Conservation (phyloP, 768 basidiomycete genomes). For the Sporobolomyces pararoseus region DNA sequence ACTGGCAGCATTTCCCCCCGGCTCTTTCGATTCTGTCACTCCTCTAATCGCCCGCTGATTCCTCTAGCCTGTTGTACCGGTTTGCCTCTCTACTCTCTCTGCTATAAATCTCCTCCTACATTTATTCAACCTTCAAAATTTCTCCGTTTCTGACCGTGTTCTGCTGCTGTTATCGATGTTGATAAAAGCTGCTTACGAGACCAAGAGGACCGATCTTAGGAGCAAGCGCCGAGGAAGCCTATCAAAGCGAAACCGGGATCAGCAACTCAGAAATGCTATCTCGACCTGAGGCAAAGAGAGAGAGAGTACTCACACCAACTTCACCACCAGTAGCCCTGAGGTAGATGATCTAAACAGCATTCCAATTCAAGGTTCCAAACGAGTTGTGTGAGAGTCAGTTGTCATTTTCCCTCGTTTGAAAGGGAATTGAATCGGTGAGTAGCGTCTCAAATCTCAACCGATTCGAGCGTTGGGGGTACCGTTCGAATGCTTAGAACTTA, state of each 20-base stretch:
- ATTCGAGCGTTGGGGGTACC: not conserved
- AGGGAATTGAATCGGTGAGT: too few relatives aligned
- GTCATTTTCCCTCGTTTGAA: not conserved
- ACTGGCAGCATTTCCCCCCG: not conserved
- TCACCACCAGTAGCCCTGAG: slow-evolving; percentile 98
- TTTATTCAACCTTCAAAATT: not conserved
- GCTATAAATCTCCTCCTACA: not conserved
- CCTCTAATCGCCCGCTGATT: not conserved
- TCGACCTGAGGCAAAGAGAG: not conserved
- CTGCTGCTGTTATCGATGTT: not conserved
- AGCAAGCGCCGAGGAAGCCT: slow-evolving; percentile 89
- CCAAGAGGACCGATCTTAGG: slow-evolving; percentile 99
- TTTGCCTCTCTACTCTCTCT: not conserved
- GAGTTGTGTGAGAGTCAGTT: not conserved
- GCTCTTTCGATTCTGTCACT: not conserved
- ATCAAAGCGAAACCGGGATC: not conserved
- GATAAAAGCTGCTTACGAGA: slow-evolving; percentile 63
- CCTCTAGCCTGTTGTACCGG: too few relatives aligned
- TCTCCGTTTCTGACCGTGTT: not conserved
- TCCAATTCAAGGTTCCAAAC: too few relatives aligned
- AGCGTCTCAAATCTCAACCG: not conserved
- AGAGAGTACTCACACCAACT: slow-evolving; percentile 59
- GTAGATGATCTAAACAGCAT: slow-evolving; percentile 93
- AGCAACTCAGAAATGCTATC: not conserved
- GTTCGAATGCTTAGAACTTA: slow-evolving; percentile 25